phyloP scores from a whole-genome alignment of 176 grass and related monocot species.

The Bonia amplexicaulis region DNA sequence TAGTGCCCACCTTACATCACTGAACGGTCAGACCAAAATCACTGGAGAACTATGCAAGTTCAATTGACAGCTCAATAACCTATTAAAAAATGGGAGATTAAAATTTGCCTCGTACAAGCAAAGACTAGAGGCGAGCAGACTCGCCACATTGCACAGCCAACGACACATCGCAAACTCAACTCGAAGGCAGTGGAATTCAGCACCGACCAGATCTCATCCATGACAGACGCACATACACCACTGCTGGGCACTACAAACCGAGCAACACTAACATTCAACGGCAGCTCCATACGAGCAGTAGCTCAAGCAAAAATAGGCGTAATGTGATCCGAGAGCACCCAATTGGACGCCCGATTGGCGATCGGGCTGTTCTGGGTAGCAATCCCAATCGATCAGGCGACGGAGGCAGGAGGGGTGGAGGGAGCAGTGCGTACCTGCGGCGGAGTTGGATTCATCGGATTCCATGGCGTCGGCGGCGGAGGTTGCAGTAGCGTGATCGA shows the following conservation, averaged over 20 bases:
- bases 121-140: neutral
- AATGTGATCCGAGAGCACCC: neutral
- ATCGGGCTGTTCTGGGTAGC: conserved; percentile 9
- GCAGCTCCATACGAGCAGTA: neutral
- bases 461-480: conserved; percentile 22
- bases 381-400: neutral
- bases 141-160: neutral
- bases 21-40: neutral
- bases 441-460: conserved; percentile 1
- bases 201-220: neutral
- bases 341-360: neutral
- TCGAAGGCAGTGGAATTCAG: neutral
- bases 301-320: neutral
- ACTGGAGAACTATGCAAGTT: neutral
- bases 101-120: neutral
- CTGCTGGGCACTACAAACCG: neutral
- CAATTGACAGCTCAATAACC: neutral
- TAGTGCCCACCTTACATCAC: neutral
- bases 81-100: no score
- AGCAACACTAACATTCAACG: neutral
- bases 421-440: conserved; percentile 24
- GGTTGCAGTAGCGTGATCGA: neutral
- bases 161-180: neutral
- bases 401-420: neutral
- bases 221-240: neutral